A percentile compares a stretch with the other conserved stretches of the same genome.
These are phyloP conservation scores for Podosphaera leucotricha DNA, from an alignment of 2,329 filamentous ascomycete genomes.

Conservation along the genomic window DNA sequence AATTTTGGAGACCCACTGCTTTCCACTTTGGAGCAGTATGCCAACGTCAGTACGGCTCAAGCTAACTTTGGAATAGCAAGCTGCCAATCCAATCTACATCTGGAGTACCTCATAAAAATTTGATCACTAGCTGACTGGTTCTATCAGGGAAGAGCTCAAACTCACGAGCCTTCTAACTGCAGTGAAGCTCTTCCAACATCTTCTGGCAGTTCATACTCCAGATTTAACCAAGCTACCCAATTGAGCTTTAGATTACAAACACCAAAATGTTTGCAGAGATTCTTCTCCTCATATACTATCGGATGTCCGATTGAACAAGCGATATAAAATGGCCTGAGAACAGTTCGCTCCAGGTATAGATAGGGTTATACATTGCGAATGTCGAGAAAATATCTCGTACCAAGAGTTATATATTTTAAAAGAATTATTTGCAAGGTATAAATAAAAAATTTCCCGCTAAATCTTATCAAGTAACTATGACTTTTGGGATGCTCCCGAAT, in stretches of 20 bases:
- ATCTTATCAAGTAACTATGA: no score
- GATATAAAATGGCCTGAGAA: background rate
- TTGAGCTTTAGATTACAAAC: background rate
- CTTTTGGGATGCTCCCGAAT: no score
- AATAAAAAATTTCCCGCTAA: no score
- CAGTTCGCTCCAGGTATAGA: background rate
- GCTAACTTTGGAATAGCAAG: background rate
- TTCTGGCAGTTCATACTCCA: background rate
- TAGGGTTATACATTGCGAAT: background rate
- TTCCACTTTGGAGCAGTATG: background rate
- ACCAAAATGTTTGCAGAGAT: background rate
- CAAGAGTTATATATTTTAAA: no score
- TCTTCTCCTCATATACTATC: background rate
- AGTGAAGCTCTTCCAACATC: background rate
- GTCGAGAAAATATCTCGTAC: no score
- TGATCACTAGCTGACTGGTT: background rate
- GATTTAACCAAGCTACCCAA: background rate
- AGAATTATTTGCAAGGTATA: no score
- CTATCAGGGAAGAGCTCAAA: background rate
- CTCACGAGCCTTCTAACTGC: background rate
- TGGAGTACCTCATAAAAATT: background rate
- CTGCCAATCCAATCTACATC: background rate
- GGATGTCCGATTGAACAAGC: background rate
- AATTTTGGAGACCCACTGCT: background rate
- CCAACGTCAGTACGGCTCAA: background rate